phyloP scores from a whole-genome alignment of 306 rosid genomes.

The Cicer cuneatum region DNA sequence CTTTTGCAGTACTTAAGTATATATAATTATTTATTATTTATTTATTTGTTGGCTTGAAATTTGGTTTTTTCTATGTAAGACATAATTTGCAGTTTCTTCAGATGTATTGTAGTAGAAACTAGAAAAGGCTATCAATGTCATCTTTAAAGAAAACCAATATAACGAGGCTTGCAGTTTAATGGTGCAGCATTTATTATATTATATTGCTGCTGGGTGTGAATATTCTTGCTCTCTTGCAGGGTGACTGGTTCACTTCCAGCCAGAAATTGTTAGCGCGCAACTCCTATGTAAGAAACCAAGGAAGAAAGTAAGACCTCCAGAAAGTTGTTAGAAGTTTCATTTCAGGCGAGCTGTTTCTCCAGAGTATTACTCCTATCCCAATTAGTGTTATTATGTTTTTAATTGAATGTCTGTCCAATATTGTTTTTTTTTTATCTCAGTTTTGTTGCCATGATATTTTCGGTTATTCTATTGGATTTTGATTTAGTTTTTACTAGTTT shows the following conservation, averaged over 20 bases:
- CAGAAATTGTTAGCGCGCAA: constrained; percentile 66
- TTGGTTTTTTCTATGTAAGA: neutral
- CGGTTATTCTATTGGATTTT: constrained; percentile 18
- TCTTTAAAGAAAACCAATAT: constrained; percentile 22
- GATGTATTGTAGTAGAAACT: neutral
- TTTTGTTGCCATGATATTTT: constrained; percentile 31
- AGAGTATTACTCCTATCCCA: constrained; percentile 33
- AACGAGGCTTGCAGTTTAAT: constrained; percentile 15
- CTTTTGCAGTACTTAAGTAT: neutral
- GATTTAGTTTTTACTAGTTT: constrained; percentile 35
- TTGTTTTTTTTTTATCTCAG: neutral
- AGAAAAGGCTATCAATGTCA: constrained; percentile 15
- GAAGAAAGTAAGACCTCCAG: constrained; percentile 57
- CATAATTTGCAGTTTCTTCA: neutral
- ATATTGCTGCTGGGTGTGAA: constrained; percentile 34
- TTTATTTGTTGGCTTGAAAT: constrained; percentile 14
- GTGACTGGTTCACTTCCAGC: constrained; percentile 65
- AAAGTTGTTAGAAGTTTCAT: constrained; percentile 11
- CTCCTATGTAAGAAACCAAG: constrained; percentile 75
- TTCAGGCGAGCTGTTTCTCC: constrained; percentile 34
- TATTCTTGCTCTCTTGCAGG: constrained; percentile 59
- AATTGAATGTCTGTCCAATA: constrained; percentile 22
- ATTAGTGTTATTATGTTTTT: constrained; percentile 19
- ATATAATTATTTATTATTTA: neutral
- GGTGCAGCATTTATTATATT: constrained; percentile 10